Evolutionary conservation across 2,329 filamentous ascomycete genomes (phyloP).

Genomic region (Diaporthe eres): DNA sequence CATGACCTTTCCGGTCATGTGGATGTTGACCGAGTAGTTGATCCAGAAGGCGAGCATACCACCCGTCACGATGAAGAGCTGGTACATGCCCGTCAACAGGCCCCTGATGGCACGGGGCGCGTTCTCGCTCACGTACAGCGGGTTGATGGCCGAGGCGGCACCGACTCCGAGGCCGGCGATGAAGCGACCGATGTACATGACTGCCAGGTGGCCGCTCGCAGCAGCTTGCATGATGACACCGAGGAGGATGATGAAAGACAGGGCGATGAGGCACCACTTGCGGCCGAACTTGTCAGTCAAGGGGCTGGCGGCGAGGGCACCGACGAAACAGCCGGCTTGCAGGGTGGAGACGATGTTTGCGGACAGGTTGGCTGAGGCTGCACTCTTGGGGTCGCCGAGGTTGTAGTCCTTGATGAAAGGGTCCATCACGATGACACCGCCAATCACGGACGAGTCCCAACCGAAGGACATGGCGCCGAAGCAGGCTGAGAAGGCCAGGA

Average conservation of each 20-base stretch:
- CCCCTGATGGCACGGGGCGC: conserved; percentile 60
- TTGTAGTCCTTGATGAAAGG: conserved; percentile 59
- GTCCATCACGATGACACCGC: conserved; percentile 38
- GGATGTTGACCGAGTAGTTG: conserved; percentile 54
- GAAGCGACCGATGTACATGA: conserved; percentile 74
- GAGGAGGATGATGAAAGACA: conserved; percentile 67
- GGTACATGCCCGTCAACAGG: conserved; percentile 60
- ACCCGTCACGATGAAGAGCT: conserved; percentile 61
- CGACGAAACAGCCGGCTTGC: conserved; percentile 58
- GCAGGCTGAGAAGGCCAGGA: conserved; percentile 70
- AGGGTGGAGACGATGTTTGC: conserved; percentile 76
- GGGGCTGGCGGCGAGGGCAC: conserved; percentile 61
- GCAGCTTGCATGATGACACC: conserved; percentile 74
- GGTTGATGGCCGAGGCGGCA: conserved; percentile 58
- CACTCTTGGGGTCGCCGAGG: conserved; percentile 56
- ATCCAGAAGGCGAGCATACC: conserved; percentile 63
- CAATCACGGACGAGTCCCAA: conserved; percentile 39
- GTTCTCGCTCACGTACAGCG: conserved; percentile 62
- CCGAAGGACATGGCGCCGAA: conserved; percentile 45
- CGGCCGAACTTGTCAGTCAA: conserved; percentile 68
- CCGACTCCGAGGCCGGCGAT: conserved; percentile 63
- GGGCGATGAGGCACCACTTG: conserved; percentile 65
- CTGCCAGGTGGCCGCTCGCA: conserved; percentile 68
- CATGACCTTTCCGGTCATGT: conserved; percentile 50
- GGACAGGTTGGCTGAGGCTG: conserved; percentile 67